Evolutionary conservation across 2,329 filamentous ascomycete genomes (phyloP).

Genomic region (Diatrype stigma): DNA sequence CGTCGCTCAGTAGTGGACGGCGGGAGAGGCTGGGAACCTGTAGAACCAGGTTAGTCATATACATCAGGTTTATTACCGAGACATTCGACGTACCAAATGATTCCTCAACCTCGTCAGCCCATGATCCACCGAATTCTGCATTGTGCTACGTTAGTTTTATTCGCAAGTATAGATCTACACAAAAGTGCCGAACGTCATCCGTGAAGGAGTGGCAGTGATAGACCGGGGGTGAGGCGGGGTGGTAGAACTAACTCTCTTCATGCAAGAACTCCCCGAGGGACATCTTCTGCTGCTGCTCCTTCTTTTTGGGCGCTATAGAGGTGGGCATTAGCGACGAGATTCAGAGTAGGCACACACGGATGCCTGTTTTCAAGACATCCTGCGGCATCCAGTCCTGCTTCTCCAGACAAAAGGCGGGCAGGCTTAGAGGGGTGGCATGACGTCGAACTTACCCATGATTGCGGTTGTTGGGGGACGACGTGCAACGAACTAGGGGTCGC

Average conservation of each 20-base stretch:
- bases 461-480: slow-evolving; percentile 36
- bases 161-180: background rate
- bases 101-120: slow-evolving; percentile 99
- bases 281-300: slow-evolving; percentile 87
- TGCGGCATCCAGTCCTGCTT: background rate
- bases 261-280: slow-evolving; percentile 93
- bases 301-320: slow-evolving; percentile 78
- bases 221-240: slow-evolving; percentile 17
- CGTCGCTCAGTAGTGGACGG: slow-evolving; percentile 27
- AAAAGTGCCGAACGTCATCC: no score
- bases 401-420: background rate
- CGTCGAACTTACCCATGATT: slow-evolving; percentile 55
- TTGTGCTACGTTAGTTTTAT: slow-evolving; percentile 20
- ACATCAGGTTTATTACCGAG: slow-evolving; percentile 10
- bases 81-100: slow-evolving; percentile 60
- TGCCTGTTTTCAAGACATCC: background rate
- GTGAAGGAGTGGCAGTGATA: slow-evolving; percentile 19
- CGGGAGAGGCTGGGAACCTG: slow-evolving; percentile 56
- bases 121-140: slow-evolving; percentile 67
- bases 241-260: slow-evolving; percentile 71
- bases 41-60: slow-evolving; percentile 2
- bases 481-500: slow-evolving; percentile 20
- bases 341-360: background rate
- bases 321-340: slow-evolving; percentile 37
- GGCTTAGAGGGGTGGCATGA: slow-evolving; percentile 8